These are phyloP conservation scores for Salix dunnii DNA, from an alignment of 345 rosid species.

Conservation along the genomic window DNA sequence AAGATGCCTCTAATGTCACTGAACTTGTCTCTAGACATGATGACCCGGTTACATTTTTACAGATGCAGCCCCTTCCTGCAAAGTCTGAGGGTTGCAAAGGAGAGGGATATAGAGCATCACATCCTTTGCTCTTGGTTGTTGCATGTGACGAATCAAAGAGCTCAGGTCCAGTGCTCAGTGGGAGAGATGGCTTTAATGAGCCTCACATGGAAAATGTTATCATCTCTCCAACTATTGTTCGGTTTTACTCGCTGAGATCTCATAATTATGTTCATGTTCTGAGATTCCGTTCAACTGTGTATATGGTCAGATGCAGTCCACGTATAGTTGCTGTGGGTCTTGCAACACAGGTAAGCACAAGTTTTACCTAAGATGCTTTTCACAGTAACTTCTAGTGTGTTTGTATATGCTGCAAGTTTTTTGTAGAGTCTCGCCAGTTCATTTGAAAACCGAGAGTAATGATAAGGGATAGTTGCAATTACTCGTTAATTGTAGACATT, in stretches of 20 bases:
- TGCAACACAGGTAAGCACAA: slow-evolving; percentile 67
- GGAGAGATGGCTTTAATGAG: slow-evolving; percentile 67
- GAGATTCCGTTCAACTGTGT: slow-evolving; percentile 86
- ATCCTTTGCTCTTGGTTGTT: slow-evolving; percentile 88
- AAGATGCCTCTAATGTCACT: slow-evolving; percentile 67
- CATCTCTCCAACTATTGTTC: slow-evolving; percentile 67
- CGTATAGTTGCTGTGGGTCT: slow-evolving; percentile 87
- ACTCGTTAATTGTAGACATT: slow-evolving; percentile 4
- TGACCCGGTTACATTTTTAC: slow-evolving; percentile 82
- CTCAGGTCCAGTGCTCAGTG: slow-evolving; percentile 32
- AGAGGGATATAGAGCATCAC: slow-evolving; percentile 70
- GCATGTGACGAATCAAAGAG: slow-evolving; percentile 76
- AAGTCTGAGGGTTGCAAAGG: slow-evolving; percentile 53
- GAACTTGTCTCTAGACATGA: slow-evolving; percentile 83
- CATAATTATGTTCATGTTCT: slow-evolving; percentile 86
- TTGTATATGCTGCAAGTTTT: background rate
- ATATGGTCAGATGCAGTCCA: slow-evolving; percentile 90
- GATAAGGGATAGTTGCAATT: slow-evolving; percentile 9
- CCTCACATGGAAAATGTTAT: slow-evolving; percentile 47
- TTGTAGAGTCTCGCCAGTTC: slow-evolving; percentile 1
- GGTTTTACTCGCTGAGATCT: slow-evolving; percentile 82
- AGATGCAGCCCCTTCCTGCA: slow-evolving; percentile 83
- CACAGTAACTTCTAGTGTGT: slow-evolving; percentile 4
- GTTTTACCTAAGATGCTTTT: background rate
- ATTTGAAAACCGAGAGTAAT: slow-evolving; percentile 1